Evolutionary conservation across 208 protist genomes (phyloP), one percentile per base, ranked within the genome.

Genomic region (Phytomonas serpens): DNA sequence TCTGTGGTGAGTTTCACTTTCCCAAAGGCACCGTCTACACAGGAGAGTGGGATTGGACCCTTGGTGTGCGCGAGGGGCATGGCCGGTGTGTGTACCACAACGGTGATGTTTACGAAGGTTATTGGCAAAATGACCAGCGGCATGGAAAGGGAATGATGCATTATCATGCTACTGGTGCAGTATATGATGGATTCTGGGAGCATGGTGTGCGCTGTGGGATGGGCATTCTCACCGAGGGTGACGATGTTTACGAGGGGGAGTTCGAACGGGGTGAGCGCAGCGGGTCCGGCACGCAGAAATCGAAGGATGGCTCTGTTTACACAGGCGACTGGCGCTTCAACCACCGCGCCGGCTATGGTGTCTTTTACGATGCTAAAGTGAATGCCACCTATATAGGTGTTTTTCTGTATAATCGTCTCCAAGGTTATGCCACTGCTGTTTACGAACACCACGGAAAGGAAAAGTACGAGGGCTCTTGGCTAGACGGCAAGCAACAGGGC

Each of bases 111-210:
- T 98, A 97, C 78, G 81, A 81, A 27, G 94, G 94, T 14, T 76
- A 77, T 19, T 98, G 94, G 93, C 72, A 70, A 27, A 27, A 75
- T 23, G 90, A 92, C 72, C 66, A 81, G 77, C 82, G 82, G 30
- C 61, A 90, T 36, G 94, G 93, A 30, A 68, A 85, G 57, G 93
- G 93, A 29, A 73, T 4, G 63, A 66, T 36, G 29, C 40, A 36
- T 3, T 33, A n/a, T n/a, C 33, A 61, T 19, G 65, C 42, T 14
- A 40, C 51, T 30, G n/a, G 51, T 23, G 42, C 63, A 29, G 27
- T 80, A 73, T 97, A 97, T 79, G 85, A 88, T 19, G 94, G 94
- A 7, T 71, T 77, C 64, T 97, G 94, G 92, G 13, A 33, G 9
- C 63, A 77, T 3, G 84, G 90, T 64, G 31, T 83, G 71, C 84